Base-by-base conservation (phyloP, 768 basidiomycete genomes). In the Suillus clintonianus region DNA sequence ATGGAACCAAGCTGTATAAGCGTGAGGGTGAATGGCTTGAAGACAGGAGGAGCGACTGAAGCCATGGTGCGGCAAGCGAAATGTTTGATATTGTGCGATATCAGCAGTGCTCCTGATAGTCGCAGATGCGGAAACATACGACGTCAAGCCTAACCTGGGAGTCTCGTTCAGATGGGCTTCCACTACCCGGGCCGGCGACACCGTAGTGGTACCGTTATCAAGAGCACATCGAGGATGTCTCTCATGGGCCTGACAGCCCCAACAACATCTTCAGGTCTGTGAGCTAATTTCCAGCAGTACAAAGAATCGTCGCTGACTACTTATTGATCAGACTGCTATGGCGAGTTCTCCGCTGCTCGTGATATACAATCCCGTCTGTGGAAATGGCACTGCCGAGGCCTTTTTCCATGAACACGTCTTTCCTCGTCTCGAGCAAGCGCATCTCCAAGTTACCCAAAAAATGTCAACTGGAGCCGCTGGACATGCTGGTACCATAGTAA, bases 1-100 rank as follows among this genome's bases (percentile, higher is more conserved):
- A 92, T 79, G 60, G 80, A 79, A n/a, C 94, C 94, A 5, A 99
- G 85, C 75, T 99, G 97, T 62, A 98, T 86, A 53, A 98, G 82
- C 0, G 96, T 94, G 60, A 99, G 83, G 22, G 83, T 89, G 78
- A 98, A 98, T 2, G 88, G 82, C 68, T 86, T 89, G 74, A 92
- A 82, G 3, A 77, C 62, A 0, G 82, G 81, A 5, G 76, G 64
- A 62, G 69, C 53, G 4, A 64, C 60, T 39, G 66, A 67, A 60
- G 72, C 68, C 75, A 77, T 76, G 32, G 68, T 47, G 65, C 67
- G 68, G 54, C 47, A 51, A 9, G 53, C 14, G 22, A 56, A n/a
- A 39, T 10, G 27, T 37, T 34, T 41, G 30, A 17, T 39, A 60
- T 56, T 36, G 17, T 36, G 54, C 14, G 47, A 48, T 24, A 27